Evolutionary conservation across 2,329 filamentous ascomycete species (phyloP).

Genomic region (Aspergillus tamarii): DNA sequence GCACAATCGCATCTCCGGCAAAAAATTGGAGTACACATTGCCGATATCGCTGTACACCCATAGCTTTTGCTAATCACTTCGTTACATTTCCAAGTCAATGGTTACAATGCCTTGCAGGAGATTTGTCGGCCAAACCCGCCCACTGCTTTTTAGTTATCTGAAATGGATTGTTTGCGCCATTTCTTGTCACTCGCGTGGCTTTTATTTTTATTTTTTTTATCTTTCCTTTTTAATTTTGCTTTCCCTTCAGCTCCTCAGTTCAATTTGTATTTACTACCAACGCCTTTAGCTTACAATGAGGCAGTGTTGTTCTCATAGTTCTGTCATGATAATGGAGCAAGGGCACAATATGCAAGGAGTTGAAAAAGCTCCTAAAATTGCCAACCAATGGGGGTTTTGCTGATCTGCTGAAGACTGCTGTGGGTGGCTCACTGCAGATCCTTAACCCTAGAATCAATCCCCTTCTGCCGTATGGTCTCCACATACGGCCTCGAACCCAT

Average conservation of each 20-base stretch:
- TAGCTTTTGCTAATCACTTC: background rate
- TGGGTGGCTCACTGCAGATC: background rate
- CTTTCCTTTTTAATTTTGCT: background rate
- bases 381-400: background rate
- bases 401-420: background rate
- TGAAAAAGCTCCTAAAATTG: background rate
- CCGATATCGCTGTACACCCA: background rate
- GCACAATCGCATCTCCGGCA: background rate
- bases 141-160: background rate
- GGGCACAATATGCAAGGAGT: background rate
- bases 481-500: background rate
- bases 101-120: background rate
- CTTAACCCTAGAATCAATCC: background rate
- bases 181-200: background rate
- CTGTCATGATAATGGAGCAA: constrained; percentile 1
- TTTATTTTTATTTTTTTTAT: background rate
- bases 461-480: background rate
- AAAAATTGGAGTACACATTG: background rate
- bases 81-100: background rate
- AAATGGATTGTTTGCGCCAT: background rate
- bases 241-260: background rate
- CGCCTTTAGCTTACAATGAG: background rate
- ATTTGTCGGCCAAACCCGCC: background rate
- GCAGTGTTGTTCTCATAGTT: background rate
- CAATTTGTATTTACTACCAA: background rate